Evolutionary conservation across 2,329 filamentous ascomycete genomes (phyloP).

Genomic region (Pestalotiopsis sp.): DNA sequence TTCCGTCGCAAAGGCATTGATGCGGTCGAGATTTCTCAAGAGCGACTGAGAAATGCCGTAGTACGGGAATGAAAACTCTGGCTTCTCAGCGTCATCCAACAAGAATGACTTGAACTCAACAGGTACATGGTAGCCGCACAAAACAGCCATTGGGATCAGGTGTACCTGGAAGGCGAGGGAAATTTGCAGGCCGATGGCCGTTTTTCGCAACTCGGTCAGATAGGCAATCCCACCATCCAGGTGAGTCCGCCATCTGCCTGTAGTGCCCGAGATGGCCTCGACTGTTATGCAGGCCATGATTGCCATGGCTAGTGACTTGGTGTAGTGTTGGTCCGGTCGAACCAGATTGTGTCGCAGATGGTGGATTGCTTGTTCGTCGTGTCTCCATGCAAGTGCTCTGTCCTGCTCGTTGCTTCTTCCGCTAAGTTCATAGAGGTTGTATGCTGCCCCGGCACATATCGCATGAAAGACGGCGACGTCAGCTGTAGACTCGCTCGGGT

Average conservation of each 20-base stretch:
- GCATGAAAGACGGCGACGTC: conserved; percentile 27
- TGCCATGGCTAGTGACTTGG: conserved; percentile 42
- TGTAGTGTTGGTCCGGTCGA: conserved; percentile 21
- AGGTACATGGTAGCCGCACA: conserved; percentile 22
- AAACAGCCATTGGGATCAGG: conserved; percentile 26
- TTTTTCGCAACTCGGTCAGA: conserved; percentile 18
- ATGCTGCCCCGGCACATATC: conserved; percentile 40
- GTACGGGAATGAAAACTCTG: conserved; percentile 25
- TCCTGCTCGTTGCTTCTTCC: conserved; percentile 18
- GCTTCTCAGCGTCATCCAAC: conserved; percentile 10
- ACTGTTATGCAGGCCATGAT: conserved; percentile 38
- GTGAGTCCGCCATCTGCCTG: conserved; percentile 25
- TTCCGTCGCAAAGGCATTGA: conserved; percentile 22
- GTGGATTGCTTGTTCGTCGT: conserved; percentile 25
- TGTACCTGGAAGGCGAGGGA: conserved; percentile 23
- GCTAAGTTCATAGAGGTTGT: conserved; percentile 43
- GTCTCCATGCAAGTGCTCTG: conserved; percentile 20
- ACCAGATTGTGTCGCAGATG: conserved; percentile 24
- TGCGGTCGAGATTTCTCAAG: conserved; percentile 18
- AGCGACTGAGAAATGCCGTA: conserved; percentile 23
- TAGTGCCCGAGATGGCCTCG: conserved; percentile 27
- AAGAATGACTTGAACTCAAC: conserved; percentile 21
- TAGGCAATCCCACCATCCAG: conserved; percentile 26
- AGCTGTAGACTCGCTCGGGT: conserved; percentile 20
- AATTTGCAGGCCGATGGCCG: conserved; percentile 16